Conservation (phyloP, 1,284 basidiomycete genomes). For the Sporisorium sorghi region DNA sequence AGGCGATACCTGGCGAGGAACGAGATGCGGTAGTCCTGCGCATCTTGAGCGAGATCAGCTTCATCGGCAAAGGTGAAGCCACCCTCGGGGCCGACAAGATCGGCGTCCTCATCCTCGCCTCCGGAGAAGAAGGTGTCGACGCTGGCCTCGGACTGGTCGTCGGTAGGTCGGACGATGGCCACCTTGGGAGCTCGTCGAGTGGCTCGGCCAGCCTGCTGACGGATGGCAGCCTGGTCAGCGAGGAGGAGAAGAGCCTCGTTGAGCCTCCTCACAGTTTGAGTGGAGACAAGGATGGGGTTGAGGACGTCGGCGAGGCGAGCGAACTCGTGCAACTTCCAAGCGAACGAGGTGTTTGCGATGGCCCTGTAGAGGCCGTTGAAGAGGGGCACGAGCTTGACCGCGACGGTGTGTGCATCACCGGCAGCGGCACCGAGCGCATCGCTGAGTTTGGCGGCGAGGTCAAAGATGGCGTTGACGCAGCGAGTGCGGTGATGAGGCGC, state of each 20-base stretch:
- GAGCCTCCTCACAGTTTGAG: conserved; percentile 73
- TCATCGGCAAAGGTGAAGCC: conserved; percentile 51
- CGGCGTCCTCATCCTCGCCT: conserved; percentile 54
- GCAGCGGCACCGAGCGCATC: conserved; percentile 33
- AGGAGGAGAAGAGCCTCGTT: conserved; percentile 72
- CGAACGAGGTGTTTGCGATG: conserved; percentile 80
- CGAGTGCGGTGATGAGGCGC: conserved; percentile 73
- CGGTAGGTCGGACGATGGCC: conserved; percentile 50
- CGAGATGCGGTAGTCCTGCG: conserved; percentile 69
- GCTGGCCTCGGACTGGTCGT: conserved; percentile 54
- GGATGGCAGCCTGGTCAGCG: conserved; percentile 68
- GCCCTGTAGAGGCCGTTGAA: conserved; percentile 89
- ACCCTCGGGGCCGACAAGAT: conserved; percentile 45
- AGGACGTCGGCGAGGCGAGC: conserved; percentile 74
- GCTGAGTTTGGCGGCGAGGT: conserved; percentile 37
- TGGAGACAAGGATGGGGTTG: conserved; percentile 75
- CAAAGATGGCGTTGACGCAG: conserved; percentile 71
- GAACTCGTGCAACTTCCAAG: conserved; percentile 80
- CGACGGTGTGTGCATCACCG: conserved; percentile 78
- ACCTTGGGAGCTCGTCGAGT: conserved; percentile 52
- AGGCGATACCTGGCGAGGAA: conserved; percentile 82
- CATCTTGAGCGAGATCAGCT: conserved; percentile 21
- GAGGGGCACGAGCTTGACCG: conserved; percentile 79
- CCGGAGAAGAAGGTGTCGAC: conserved; percentile 71
- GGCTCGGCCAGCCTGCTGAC: conserved; percentile 70